Percentiles rank a stretch among this genome's conserved stretches.
These are phyloP conservation scores for Boletellus sp. DNA, from an alignment of 1,284 basidiomycete genomes.

Conservation along the genomic window DNA sequence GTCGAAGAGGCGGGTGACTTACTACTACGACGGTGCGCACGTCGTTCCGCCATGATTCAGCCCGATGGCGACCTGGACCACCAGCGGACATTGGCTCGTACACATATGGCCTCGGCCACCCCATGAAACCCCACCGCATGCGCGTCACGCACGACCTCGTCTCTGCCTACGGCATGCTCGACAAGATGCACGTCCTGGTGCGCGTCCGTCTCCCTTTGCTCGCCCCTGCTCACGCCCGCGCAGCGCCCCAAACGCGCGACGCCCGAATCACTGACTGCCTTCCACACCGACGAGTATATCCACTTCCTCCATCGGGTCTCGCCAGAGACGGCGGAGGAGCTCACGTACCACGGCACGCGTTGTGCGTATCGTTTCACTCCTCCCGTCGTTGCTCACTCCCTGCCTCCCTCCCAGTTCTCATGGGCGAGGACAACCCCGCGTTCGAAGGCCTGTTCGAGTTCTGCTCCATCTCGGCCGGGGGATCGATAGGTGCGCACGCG, in stretches of 20 bases:
- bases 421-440: conserved; percentile 94
- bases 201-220: background rate
- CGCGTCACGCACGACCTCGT: conserved; percentile 91
- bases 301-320: conserved; percentile 86
- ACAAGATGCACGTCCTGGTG: conserved; percentile 89
- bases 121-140: conserved; percentile 95
- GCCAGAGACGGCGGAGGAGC: conserved; percentile 81
- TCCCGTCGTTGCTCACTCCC: no score
- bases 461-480: conserved; percentile 94
- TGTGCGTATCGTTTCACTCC: conserved; percentile 49
- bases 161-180: conserved; percentile 85
- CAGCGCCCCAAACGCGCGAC: conserved; percentile 81
- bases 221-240: background rate
- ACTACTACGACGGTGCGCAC: conserved; percentile 57
- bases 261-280: conserved; percentile 82
- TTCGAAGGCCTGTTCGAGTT: conserved; percentile 98
- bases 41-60: background rate
- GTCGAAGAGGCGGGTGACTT: conserved; percentile 57
- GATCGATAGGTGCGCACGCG: conserved; percentile 73
- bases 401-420: no score
- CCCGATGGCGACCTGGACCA: conserved; percentile 27
- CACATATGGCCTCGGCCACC: conserved; percentile 85
- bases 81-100: conserved; percentile 76
- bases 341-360: conserved; percentile 80
- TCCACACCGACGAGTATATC: conserved; percentile 98